These are phyloP conservation scores for Trametes versicolor DNA, from an alignment of 1,284 basidiomycete genomes.

Conservation along the genomic window DNA sequence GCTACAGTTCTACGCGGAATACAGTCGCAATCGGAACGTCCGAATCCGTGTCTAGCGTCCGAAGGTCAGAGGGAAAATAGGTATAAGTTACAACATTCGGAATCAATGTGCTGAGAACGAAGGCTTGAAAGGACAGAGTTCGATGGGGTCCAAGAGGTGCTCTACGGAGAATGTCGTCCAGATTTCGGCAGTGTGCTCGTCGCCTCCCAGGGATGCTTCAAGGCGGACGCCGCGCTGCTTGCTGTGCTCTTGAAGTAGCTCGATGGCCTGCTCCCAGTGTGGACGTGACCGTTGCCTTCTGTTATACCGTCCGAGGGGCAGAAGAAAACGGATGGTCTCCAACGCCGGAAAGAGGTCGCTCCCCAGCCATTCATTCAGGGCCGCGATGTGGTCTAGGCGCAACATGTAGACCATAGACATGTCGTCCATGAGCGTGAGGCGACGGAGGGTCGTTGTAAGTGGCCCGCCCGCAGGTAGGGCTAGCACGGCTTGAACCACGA, in stretches of 20 bases:
- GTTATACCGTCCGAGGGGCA: constrained; percentile 21
- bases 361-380: constrained; percentile 12
- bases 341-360: constrained; percentile 17
- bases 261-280: constrained; percentile 15
- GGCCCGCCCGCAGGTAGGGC: neutral
- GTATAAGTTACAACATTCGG: neutral
- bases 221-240: constrained; percentile 15
- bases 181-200: constrained; percentile 30
- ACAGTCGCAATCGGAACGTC: neutral
- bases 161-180: constrained; percentile 23
- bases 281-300: constrained; percentile 7
- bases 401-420: constrained; percentile 9
- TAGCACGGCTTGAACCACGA: neutral
- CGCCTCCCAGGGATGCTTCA: constrained; percentile 31
- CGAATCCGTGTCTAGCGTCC: neutral
- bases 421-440: constrained; percentile 16
- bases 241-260: constrained; percentile 6
- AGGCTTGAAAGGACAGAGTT: neutral
- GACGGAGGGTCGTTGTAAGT: constrained; percentile 14
- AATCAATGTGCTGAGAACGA: constrained; percentile 10
- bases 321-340: constrained; percentile 28
- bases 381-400: constrained; percentile 10
- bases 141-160: constrained; percentile 17
- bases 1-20: neutral
- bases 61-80: neutral